phyloP scores from a whole-genome alignment of 768 basidiomycete genomes.

The Tremella yokohamensis region DNA sequence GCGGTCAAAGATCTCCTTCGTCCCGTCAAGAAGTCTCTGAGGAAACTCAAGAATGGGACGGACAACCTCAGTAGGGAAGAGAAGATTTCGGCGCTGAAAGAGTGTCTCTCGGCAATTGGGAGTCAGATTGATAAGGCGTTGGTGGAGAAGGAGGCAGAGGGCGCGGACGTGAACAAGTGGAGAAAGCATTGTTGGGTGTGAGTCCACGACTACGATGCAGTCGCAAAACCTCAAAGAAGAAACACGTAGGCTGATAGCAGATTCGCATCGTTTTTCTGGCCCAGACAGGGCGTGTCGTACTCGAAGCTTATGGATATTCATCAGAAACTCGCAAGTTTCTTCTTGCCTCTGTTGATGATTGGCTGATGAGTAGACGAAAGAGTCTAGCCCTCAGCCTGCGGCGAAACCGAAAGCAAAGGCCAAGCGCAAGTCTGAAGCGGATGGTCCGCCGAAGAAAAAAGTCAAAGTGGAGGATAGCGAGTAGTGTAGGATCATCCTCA shows the following conservation, averaged over 20 bases:
- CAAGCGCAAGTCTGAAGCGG: conserved; percentile 22
- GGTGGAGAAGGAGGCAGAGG: conserved; percentile 67
- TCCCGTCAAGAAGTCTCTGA: conserved; percentile 97
- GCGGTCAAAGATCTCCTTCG: conserved; percentile 90
- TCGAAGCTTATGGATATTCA: conserved; percentile 91
- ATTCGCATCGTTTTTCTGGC: conserved; percentile 96
- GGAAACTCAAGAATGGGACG: conserved; percentile 89
- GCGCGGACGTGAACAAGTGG: conserved; percentile 83
- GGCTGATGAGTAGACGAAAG: conserved; percentile 16
- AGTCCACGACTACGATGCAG: too few relatives aligned
- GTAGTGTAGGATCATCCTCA: background rate
- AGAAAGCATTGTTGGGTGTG: conserved; percentile 94
- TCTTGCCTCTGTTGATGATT: background rate
- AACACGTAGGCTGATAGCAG: conserved; percentile 55
- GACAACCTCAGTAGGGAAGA: conserved; percentile 91
- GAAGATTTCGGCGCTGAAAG: conserved; percentile 92
- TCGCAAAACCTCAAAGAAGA: too few relatives aligned
- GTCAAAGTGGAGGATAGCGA: conserved; percentile 8
- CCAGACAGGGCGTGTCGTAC: conserved; percentile 84
- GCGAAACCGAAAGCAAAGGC: conserved; percentile 27
- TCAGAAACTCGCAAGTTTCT: conserved; percentile 70
- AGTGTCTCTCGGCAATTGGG: conserved; percentile 90
- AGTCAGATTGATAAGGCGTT: conserved; percentile 83
- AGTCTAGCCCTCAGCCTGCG: conserved; percentile 23
- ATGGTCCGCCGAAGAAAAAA: conserved; percentile 26